Conservation (phyloP, 306 rosid species). For the Quercus bicolor region DNA sequence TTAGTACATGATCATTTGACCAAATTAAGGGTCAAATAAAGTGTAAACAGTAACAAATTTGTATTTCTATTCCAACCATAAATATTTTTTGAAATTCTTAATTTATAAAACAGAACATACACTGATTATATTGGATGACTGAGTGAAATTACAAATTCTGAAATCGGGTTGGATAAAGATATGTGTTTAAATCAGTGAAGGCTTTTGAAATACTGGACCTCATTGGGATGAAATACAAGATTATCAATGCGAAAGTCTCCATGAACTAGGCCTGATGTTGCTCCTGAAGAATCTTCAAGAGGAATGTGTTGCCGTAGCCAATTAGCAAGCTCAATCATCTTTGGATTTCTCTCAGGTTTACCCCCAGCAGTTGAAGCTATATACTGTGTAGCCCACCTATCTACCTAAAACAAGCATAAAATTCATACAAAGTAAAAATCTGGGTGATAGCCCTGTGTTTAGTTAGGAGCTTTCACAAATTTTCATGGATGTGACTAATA, state of each 20-base stretch:
- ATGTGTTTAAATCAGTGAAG: not conserved
- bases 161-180: not conserved
- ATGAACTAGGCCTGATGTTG: slow-evolving; percentile 78
- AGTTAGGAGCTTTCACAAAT: not conserved
- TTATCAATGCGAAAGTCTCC: slow-evolving; percentile 97
- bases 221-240: slow-evolving; percentile 82
- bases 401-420: slow-evolving; percentile 52
- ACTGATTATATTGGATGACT: not conserved
- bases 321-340: slow-evolving; percentile 76
- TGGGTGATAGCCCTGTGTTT: not conserved
- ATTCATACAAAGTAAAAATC: slow-evolving; percentile 5
- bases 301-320: slow-evolving; percentile 76
- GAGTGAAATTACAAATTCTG: not conserved
- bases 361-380: slow-evolving; percentile 75
- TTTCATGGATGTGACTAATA: not conserved
- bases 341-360: slow-evolving; percentile 71
- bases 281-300: slow-evolving; percentile 76
- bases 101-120: not conserved
- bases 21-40: not conserved
- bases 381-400: slow-evolving; percentile 92
- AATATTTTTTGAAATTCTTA: not conserved
- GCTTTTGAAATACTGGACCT: slow-evolving; percentile 48
- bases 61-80: not conserved
- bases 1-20: not conserved
- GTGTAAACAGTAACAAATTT: not conserved